Conservation (phyloP, 345 rosid genomes). For the Populus pruinosa region DNA sequence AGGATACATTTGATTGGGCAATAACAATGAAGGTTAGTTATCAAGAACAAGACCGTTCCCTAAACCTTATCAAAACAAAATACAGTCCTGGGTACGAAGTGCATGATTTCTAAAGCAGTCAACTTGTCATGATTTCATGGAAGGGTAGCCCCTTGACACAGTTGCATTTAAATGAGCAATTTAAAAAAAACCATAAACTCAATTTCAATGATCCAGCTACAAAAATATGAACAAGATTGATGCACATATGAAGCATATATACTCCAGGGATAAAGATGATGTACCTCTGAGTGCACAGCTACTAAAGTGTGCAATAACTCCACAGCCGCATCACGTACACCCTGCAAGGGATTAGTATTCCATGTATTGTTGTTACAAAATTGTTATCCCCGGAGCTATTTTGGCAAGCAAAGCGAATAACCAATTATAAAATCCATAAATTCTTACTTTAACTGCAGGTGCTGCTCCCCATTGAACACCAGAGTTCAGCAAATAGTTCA, state of each 20-base stretch:
- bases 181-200: neutral
- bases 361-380: neutral
- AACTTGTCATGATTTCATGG: neutral
- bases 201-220: neutral
- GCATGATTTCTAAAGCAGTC: neutral
- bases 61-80: neutral
- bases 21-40: neutral
- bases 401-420: conserved; percentile 1
- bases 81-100: neutral
- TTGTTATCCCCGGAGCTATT: neutral
- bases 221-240: neutral
- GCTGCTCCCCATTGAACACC: conserved; percentile 96
- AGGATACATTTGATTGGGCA: neutral
- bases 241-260: neutral
- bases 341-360: conserved; percentile 45
- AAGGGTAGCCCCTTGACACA: neutral
- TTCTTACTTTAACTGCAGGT: conserved; percentile 81
- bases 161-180: neutral
- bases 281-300: conserved; percentile 94
- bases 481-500: conserved; percentile 72
- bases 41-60: neutral
- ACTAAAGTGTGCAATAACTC: conserved; percentile 88
- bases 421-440: neutral
- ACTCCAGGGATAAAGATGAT: neutral
- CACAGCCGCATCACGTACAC: conserved; percentile 91